phyloP scores from a whole-genome alignment of 2,329 filamentous ascomycete species.

The Aspergillus sp. region DNA sequence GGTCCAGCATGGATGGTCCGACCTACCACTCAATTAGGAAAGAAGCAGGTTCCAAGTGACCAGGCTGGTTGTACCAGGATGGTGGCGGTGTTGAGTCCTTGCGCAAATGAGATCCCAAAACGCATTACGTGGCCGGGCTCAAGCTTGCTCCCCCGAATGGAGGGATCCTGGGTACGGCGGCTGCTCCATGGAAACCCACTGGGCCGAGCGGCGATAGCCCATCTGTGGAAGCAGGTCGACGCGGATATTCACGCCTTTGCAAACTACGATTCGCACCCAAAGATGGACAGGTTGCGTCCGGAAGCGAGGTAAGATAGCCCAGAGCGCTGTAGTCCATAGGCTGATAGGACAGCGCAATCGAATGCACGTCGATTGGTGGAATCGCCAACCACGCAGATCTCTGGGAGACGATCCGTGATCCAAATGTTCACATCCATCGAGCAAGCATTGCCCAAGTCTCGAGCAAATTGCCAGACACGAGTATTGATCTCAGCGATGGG shows the following conservation, averaged over 20 bases:
- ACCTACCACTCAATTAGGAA: constrained; percentile 19
- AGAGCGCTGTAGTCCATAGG: too few relatives aligned
- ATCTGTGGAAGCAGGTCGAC: constrained; percentile 22
- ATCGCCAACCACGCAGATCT: constrained; percentile 26
- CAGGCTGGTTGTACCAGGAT: constrained; percentile 24
- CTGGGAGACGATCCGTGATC: constrained; percentile 21
- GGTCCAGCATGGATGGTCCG: constrained; percentile 27
- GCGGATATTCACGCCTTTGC: constrained; percentile 11
- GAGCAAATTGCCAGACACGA: background rate
- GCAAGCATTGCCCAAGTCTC: constrained; percentile 14
- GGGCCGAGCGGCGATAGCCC: constrained; percentile 19
- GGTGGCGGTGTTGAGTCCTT: constrained; percentile 18
- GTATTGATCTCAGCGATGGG: constrained; percentile 11
- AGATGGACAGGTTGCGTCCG: constrained; percentile 23
- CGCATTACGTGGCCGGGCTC: background rate
- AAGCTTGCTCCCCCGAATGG: constrained; percentile 2
- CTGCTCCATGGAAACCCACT: constrained; percentile 22
- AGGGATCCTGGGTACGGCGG: constrained; percentile 23
- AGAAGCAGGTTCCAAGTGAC: constrained; percentile 21
- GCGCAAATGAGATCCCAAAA: constrained; percentile 20
- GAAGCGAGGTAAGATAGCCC: background rate
- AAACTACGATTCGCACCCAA: constrained; percentile 18
- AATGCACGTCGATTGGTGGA: constrained; percentile 20
- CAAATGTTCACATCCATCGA: constrained; percentile 23
- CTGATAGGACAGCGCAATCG: constrained; percentile 16